Base-by-base conservation (phyloP, 2,329 filamentous ascomycete genomes). In the Chrysoporthe austroafricana region DNA sequence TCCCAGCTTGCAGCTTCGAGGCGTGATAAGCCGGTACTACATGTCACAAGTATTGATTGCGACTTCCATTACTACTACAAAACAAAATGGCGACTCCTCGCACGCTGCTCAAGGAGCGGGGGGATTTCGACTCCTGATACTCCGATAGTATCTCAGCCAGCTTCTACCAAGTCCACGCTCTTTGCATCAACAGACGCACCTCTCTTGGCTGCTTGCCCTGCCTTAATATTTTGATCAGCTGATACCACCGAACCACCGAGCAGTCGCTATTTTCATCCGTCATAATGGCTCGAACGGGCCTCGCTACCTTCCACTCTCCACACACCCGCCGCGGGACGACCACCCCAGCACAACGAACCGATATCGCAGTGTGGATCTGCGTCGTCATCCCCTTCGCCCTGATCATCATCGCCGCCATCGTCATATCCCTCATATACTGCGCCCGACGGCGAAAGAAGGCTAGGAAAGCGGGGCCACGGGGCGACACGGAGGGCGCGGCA, bases 351-450 rank as follows among this genome's bases (percentile, higher is more conserved):
- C 61, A 14, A 14, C 36, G n/a, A 14, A 43, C 61, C 11, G 54
- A 50, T 11, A 9, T 56, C 61, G 21, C 61, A 39, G 48, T 61
- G 26, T 65, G 62, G 62, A 63, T 70, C 43, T 70, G 60, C 43
- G 48, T 71, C 44, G 42, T 70, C 34, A 67, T 71, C 56, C 67
- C 69, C 8, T 60, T 71, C 48, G 54, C 52, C 42, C 16, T 65
- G 39, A 59, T 67, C 43, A 21, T 70, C 14, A 16, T 46, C 4
- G 34, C 52, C 52, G 65, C 64, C 1, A 11, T 50, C 14, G 34
- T 32, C 32, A 9, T 9, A 5, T 66, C 56, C 50, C 48, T 60
- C 32, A 14, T 64, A 14, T 60, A 60, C 39, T 60, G 57, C 57
- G 56, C 8, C 3, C 36, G 58, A 21, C 18, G 57, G 8, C 60